A percentile compares a stretch with the other conserved stretches of the same genome.
phyloP scores from a whole-genome alignment of 2,329 filamentous ascomycete species.

The Trichoderma simmonsii region DNA sequence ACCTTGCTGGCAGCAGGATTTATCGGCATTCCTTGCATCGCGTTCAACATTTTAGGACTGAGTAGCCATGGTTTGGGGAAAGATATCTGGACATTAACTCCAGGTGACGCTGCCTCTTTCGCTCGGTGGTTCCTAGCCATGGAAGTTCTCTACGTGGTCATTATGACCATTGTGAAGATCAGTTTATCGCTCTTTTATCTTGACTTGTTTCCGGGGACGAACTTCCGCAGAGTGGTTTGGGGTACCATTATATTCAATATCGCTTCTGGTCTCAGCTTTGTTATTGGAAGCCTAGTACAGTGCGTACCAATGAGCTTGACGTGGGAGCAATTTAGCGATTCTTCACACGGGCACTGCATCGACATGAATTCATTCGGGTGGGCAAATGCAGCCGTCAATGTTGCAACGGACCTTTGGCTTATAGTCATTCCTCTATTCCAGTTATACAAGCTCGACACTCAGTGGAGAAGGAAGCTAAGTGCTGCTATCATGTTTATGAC shows the following conservation, averaged over 20 bases:
- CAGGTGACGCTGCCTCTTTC: slow-evolving; percentile 23
- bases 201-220: slow-evolving; percentile 37
- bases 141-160: slow-evolving; percentile 39
- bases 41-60: slow-evolving; percentile 26
- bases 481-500: slow-evolving; percentile 44
- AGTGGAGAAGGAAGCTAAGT: slow-evolving; percentile 42
- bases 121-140: slow-evolving; percentile 31
- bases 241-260: slow-evolving; percentile 32
- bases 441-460: slow-evolving; percentile 34
- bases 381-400: slow-evolving; percentile 42
- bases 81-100: slow-evolving; percentile 33
- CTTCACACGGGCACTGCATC: slow-evolving; percentile 38
- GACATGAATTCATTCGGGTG: slow-evolving; percentile 40
- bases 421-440: slow-evolving; percentile 41
- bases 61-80: slow-evolving; percentile 30
- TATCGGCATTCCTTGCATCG: slow-evolving; percentile 23
- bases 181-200: slow-evolving; percentile 43
- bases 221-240: slow-evolving; percentile 34
- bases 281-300: slow-evolving; percentile 35
- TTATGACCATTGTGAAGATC: slow-evolving; percentile 39
- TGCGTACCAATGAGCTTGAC: slow-evolving; percentile 39
- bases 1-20: slow-evolving; percentile 27
- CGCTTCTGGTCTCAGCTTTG: slow-evolving; percentile 32
- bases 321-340: slow-evolving; percentile 42
- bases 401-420: slow-evolving; percentile 43